Conservation (phyloP, 2,329 filamentous ascomycete genomes). For the Ophiostoma sp. region DNA sequence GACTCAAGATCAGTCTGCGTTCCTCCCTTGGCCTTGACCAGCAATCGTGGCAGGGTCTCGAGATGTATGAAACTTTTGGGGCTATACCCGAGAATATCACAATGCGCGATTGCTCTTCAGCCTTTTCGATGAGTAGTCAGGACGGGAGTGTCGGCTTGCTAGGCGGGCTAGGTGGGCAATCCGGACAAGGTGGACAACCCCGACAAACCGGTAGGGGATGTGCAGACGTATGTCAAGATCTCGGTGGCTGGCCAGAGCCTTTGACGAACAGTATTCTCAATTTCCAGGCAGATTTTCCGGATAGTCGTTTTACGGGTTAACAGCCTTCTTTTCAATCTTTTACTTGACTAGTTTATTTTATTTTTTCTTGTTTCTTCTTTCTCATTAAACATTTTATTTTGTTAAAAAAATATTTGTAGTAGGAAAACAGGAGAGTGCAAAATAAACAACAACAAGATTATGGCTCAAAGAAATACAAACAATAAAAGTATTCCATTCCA, state of each 20-base stretch:
- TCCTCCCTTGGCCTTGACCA: constrained; percentile 11
- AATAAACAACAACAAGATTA: not conserved
- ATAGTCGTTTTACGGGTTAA: not conserved
- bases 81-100: constrained; percentile 17
- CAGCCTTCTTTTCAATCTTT: not conserved
- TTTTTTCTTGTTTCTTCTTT: no score
- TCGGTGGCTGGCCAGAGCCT: constrained; percentile 15
- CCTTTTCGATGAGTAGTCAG: not conserved
- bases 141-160: not conserved
- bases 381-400: no score
- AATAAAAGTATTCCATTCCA: not conserved
- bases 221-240: not conserved
- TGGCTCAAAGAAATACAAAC: not conserved
- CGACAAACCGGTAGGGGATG: not conserved
- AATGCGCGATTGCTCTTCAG: constrained; percentile 22
- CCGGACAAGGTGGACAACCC: not conserved
- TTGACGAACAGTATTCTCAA: constrained; percentile 23
- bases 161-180: not conserved
- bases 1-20: not conserved
- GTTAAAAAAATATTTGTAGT: no score
- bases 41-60: constrained; percentile 18
- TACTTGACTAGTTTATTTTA: no score
- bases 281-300: constrained; percentile 19
- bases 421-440: no score
- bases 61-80: constrained; percentile 15